phyloP scores from a whole-genome alignment of 805 yeast species.

The Maudiozyma pseudohumilis region DNA sequence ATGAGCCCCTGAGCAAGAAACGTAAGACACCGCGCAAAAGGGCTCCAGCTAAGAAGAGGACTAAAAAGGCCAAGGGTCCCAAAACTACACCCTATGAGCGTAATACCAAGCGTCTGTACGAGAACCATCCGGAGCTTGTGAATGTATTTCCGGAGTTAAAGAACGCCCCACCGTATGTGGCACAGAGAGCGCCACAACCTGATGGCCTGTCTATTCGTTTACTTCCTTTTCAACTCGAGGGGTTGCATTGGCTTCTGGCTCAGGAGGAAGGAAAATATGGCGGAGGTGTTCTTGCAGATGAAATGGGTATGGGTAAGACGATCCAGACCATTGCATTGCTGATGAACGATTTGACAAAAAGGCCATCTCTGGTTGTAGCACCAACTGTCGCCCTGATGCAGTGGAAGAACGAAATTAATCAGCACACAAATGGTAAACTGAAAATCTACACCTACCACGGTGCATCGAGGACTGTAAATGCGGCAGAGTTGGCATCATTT shows the following conservation, averaged over 20 bases:
- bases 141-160: slow-evolving; percentile 61
- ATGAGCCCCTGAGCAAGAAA: slow-evolving; percentile 16
- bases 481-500: slow-evolving; percentile 40
- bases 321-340: slow-evolving; percentile 89
- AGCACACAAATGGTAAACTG: slow-evolving; percentile 65
- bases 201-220: slow-evolving; percentile 60
- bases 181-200: slow-evolving; percentile 63
- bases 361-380: slow-evolving; percentile 84
- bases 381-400: slow-evolving; percentile 99
- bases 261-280: slow-evolving; percentile 73
- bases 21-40: slow-evolving; percentile 15
- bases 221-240: slow-evolving; percentile 89
- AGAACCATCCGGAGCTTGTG: slow-evolving; percentile 68
- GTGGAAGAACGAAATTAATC: slow-evolving; percentile 89
- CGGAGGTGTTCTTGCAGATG: slow-evolving; percentile 95
- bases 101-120: slow-evolving; percentile 56
- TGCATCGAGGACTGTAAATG: slow-evolving; percentile 54
- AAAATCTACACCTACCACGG: slow-evolving; percentile 77
- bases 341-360: slow-evolving; percentile 52
- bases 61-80: slow-evolving; percentile 31
- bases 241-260: slow-evolving; percentile 74
- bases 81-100: slow-evolving; percentile 61
- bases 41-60: slow-evolving; percentile 9
- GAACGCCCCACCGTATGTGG: slow-evolving; percentile 35
- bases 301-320: slow-evolving; percentile 99